A percentile compares a stretch with the other conserved stretches of the same genome.
Evolutionary conservation across 2,329 filamentous ascomycete genomes (phyloP).

Genomic region (Fusarium ambrosium): DNA sequence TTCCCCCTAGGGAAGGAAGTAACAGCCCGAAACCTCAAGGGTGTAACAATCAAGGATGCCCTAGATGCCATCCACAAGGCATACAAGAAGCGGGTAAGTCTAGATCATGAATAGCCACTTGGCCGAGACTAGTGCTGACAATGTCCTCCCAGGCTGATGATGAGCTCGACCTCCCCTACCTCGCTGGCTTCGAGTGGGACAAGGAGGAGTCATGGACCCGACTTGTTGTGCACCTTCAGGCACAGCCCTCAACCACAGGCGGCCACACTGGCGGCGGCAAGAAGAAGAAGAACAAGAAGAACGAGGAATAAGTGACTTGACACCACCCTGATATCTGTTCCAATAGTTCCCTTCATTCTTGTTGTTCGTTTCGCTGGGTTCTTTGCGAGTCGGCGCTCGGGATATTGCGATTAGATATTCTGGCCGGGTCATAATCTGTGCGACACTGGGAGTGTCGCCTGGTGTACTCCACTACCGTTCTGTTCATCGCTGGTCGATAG

Average conservation of each 20-base stretch:
- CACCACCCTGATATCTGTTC: slow-evolving; percentile 53
- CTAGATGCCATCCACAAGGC: slow-evolving; percentile 95
- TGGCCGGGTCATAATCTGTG: slow-evolving; percentile 49
- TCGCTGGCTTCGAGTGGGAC: slow-evolving; percentile 97
- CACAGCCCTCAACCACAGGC: slow-evolving; percentile 67
- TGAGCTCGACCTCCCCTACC: slow-evolving; percentile 87
- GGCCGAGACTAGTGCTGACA: slow-evolving; percentile 5
- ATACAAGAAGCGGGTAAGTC: slow-evolving; percentile 92
- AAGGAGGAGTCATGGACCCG: slow-evolving; percentile 91
- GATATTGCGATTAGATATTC: slow-evolving; percentile 61
- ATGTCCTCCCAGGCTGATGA: slow-evolving; percentile 78
- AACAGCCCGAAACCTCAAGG: slow-evolving; percentile 90
- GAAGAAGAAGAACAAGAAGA: slow-evolving; percentile 81
- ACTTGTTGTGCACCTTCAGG: slow-evolving; percentile 87
- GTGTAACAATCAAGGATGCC: slow-evolving; percentile 97
- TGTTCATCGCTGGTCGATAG: slow-evolving; percentile 38
- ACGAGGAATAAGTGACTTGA: slow-evolving; percentile 54
- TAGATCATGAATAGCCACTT: not conserved
- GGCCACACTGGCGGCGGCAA: slow-evolving; percentile 68
- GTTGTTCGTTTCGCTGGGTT: slow-evolving; percentile 57
- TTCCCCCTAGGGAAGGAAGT: slow-evolving; percentile 91
- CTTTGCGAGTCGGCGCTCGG: slow-evolving; percentile 58
- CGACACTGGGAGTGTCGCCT: slow-evolving; percentile 47
- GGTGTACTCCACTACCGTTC: slow-evolving; percentile 47
- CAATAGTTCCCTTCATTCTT: slow-evolving; percentile 56